These are phyloP conservation scores for Penicillium fimorum DNA, from an alignment of 495 filamentous ascomycete species.

Conservation along the genomic window DNA sequence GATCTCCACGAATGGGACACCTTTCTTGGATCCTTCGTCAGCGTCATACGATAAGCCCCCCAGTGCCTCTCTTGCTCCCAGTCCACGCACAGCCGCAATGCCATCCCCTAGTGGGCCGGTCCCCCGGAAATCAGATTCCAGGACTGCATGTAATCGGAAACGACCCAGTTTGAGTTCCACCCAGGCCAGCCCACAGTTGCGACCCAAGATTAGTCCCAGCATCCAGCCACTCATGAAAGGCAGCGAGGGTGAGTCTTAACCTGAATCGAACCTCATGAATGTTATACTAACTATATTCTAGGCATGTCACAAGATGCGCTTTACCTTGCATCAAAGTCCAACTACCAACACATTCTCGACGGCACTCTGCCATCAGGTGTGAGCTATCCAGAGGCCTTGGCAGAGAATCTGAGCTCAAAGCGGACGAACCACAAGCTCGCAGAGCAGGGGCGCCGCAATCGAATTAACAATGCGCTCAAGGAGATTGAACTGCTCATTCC, in stretches of 20 bases:
- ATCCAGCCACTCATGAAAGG: slow-evolving; percentile 87
- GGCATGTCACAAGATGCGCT: slow-evolving; percentile 67
- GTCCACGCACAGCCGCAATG: slow-evolving; percentile 40
- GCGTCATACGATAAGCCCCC: slow-evolving; percentile 22
- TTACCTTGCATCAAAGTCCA: slow-evolving; percentile 88
- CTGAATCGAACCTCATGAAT: slow-evolving; percentile 7
- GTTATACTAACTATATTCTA: slow-evolving; percentile 20
- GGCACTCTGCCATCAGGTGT: slow-evolving; percentile 88
- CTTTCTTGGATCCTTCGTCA: slow-evolving; percentile 32
- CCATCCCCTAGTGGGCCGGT: slow-evolving; percentile 46
- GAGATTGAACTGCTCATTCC: slow-evolving; percentile 88
- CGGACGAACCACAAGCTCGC: slow-evolving; percentile 97
- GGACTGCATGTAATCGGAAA: slow-evolving; percentile 52
- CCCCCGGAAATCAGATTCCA: slow-evolving; percentile 40
- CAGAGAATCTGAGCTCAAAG: slow-evolving; percentile 91
- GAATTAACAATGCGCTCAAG: slow-evolving; percentile 90
- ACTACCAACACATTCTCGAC: slow-evolving; percentile 96
- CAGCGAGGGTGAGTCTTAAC: slow-evolving; percentile 59
- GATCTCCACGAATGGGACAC: slow-evolving; percentile 33
- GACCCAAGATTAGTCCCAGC: slow-evolving; percentile 90
- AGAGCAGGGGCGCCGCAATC: slow-evolving; percentile 90
- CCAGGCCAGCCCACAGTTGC: slow-evolving; percentile 75
- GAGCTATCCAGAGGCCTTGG: slow-evolving; percentile 84
- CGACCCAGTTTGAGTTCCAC: slow-evolving; percentile 72
- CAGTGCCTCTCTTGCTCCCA: slow-evolving; percentile 33